phyloP scores from a whole-genome alignment of 495 filamentous ascomycete species.

The Jackrogersella multiformis region DNA sequence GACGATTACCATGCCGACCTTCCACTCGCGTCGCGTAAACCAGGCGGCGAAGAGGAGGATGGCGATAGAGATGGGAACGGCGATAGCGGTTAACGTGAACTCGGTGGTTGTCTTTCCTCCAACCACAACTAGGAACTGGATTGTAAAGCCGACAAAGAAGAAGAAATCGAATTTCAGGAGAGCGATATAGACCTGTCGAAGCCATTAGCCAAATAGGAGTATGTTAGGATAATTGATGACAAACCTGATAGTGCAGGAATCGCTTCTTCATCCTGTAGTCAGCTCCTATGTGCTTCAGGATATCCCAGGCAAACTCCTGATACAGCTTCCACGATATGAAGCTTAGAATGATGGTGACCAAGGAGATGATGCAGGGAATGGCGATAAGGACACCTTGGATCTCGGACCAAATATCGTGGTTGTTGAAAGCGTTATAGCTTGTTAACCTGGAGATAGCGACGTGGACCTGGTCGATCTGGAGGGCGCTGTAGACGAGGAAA shows the following conservation, averaged over 20 bases:
- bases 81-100: slow-evolving; percentile 85
- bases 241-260: slow-evolving; percentile 94
- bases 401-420: slow-evolving; percentile 67
- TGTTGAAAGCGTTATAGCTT: slow-evolving; percentile 34
- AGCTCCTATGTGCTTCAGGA: slow-evolving; percentile 98
- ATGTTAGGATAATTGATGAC: slow-evolving; percentile 27
- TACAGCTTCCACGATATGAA: slow-evolving; percentile 93
- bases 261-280: slow-evolving; percentile 96
- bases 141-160: slow-evolving; percentile 98
- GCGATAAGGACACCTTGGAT: slow-evolving; percentile 82
- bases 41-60: slow-evolving; percentile 86
- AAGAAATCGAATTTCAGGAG: slow-evolving; percentile 99
- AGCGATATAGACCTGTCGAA: slow-evolving; percentile 90
- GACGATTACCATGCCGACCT: slow-evolving; percentile 75
- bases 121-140: slow-evolving; percentile 96
- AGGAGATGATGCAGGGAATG: slow-evolving; percentile 82
- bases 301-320: slow-evolving; percentile 98
- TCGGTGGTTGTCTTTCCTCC: slow-evolving; percentile 72
- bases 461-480: slow-evolving; percentile 89
- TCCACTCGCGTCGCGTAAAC: slow-evolving; percentile 83
- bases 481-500: slow-evolving; percentile 88
- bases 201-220: slow-evolving; percentile 43
- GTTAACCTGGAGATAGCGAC: slow-evolving; percentile 68
- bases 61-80: slow-evolving; percentile 87
- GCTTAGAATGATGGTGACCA: slow-evolving; percentile 75